Conservation (phyloP, 2,329 filamentous ascomycete genomes). For the Aspergillus cejpii region DNA sequence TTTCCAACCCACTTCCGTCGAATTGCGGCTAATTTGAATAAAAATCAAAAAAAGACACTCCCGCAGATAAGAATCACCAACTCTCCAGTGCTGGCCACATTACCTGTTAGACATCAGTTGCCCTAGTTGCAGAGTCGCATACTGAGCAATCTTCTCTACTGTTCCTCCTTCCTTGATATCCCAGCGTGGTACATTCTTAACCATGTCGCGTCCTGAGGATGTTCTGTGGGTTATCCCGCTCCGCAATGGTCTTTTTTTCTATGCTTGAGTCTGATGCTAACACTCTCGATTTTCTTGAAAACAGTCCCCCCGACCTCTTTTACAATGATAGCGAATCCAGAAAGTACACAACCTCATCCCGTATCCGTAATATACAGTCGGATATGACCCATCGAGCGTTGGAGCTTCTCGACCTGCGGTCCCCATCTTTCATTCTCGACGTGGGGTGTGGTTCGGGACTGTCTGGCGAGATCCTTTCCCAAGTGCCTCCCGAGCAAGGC, state of each 20-base stretch:
- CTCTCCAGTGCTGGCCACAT: not conserved
- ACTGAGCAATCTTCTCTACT: too few relatives aligned
- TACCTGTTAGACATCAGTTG: too few relatives aligned
- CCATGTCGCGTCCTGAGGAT: slow-evolving; percentile 96
- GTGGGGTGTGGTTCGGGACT: slow-evolving; percentile 94
- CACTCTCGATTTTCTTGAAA: slow-evolving; percentile 18
- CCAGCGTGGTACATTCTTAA: slow-evolving; percentile 32
- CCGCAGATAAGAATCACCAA: too few relatives aligned
- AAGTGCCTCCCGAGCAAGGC: slow-evolving; percentile 60
- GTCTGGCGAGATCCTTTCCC: slow-evolving; percentile 84
- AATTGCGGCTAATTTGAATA: too few relatives aligned
- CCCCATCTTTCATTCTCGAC: slow-evolving; percentile 84
- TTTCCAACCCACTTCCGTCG: not conserved
- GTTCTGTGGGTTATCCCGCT: slow-evolving; percentile 57
- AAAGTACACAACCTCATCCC: slow-evolving; percentile 95
- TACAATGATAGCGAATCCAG: slow-evolving; percentile 93
- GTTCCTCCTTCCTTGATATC: not conserved
- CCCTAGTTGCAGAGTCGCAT: too few relatives aligned
- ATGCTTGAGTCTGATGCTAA: slow-evolving; percentile 10
- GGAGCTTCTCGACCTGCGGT: slow-evolving; percentile 73
- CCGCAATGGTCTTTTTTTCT: slow-evolving; percentile 3
- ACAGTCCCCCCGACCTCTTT: slow-evolving; percentile 87
- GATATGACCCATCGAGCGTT: slow-evolving; percentile 91
- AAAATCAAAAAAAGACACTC: too few relatives aligned
- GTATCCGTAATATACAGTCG: slow-evolving; percentile 91